Evolutionary conservation across 2,329 filamentous ascomycete species (phyloP).

Genomic region (Claviceps capensis): DNA sequence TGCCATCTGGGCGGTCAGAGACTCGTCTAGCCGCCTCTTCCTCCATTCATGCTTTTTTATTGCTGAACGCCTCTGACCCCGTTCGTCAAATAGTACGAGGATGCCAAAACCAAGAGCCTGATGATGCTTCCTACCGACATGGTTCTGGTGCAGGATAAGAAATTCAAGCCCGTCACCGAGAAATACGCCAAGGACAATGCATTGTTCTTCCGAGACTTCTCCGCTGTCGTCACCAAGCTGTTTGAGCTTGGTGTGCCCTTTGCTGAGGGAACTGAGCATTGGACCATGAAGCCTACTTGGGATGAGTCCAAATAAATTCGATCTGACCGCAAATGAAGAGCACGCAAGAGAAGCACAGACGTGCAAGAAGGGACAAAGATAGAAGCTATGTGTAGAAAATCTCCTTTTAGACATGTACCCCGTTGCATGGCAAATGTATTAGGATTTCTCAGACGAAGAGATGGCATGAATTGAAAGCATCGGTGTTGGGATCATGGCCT

Average conservation of each 20-base stretch:
- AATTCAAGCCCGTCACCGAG: slow-evolving; percentile 66
- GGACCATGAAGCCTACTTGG: slow-evolving; percentile 48
- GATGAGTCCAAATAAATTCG: slow-evolving; percentile 17
- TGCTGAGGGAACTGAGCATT: slow-evolving; percentile 45
- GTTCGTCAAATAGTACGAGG: slow-evolving; percentile 54
- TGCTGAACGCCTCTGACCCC: slow-evolving; percentile 5
- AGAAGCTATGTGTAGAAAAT: slow-evolving; percentile 4
- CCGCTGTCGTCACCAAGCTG: slow-evolving; percentile 62
- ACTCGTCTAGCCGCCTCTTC: neutral
- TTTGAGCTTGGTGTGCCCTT: slow-evolving; percentile 95
- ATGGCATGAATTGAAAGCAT: neutral
- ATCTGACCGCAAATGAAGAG: neutral
- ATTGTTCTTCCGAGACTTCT: slow-evolving; percentile 87
- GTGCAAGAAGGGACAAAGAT: neutral
- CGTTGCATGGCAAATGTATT: neutral
- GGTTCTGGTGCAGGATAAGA: slow-evolving; percentile 76
- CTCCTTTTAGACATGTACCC: neutral
- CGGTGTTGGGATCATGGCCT: neutral
- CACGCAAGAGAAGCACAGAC: neutral
- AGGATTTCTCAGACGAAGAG: neutral
- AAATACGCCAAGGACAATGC: slow-evolving; percentile 86
- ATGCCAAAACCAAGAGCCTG: slow-evolving; percentile 70
- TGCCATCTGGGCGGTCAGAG: neutral
- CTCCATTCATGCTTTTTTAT: neutral
- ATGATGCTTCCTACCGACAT: slow-evolving; percentile 98